Base-by-base conservation (phyloP, 2,329 filamentous ascomycete genomes). In the Fusarium equiseti region DNA sequence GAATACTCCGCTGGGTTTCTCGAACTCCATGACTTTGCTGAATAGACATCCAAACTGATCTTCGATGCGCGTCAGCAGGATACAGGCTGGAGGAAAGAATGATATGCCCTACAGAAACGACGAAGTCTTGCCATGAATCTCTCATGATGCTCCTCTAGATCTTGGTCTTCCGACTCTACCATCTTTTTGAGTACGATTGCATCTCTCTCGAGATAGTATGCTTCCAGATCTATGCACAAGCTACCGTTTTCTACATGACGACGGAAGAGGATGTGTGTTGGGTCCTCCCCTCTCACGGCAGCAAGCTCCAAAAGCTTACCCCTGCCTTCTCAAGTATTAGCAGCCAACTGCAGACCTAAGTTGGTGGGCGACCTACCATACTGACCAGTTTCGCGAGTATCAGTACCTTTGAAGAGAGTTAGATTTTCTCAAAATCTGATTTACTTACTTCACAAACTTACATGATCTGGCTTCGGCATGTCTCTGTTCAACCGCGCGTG, bases 201-300 rank as follows among this genome's bases (percentile, higher is more conserved):
- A 18, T 60, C 53, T 31, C 52, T 59, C 22, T 66, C 61, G 8
- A 66, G 40, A 24, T 27, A 42, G 13, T 55, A 55, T 8, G 60
- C 43, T 54, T 66, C 63, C 22, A 66, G 10, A 27, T 66, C 63
- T 15, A 66, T 26, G 18, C 49, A 60, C 24, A 66, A 60, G 31
- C 26, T 45, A 8, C 49, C 55, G 20, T 38, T 22, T 20, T 12
- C 40, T 11, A 54, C 43, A 29, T 40, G 38, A 7, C 61, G 63
- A 38, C 63, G 63, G 22, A 66, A 22, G 27, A 66, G 52, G 7
- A 66, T 60, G n/a, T 66, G 55, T 12, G 61, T 60, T 24, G 54
- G 55, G 13, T 66, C 63, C 7, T 12, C 31, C 7, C 51, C 54
- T 22, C 22, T 66, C 15, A 55, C 9, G 3, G 55, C 55, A 0